These are phyloP conservation scores for Lotmaria passim DNA, from an alignment of 208 protist species.

Conservation along the genomic window DNA sequence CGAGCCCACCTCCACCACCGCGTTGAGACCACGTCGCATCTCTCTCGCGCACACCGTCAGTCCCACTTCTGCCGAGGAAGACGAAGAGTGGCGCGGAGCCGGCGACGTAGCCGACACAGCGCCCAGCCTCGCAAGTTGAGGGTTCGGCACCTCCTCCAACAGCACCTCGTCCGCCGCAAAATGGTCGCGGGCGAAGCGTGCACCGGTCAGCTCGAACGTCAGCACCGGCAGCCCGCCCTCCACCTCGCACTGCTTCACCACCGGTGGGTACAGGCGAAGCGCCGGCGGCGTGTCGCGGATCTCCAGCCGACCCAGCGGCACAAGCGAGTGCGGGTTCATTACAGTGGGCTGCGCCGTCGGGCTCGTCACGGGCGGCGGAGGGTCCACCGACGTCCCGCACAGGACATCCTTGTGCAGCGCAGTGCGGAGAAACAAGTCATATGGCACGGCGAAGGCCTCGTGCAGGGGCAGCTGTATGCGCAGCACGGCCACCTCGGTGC, in stretches of 20 bases:
- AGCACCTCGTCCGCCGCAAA: constrained; percentile 43
- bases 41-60: constrained; percentile 66
- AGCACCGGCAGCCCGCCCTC: constrained; percentile 78
- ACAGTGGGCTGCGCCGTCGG: constrained; percentile 23
- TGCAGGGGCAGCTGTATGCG: constrained; percentile 65
- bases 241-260: constrained; percentile 88
- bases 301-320: constrained; percentile 67
- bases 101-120: too few relatives aligned
- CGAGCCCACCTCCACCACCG: constrained; percentile 35
- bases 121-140: constrained; percentile 26
- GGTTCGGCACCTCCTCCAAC: constrained; percentile 80
- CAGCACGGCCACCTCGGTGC: constrained; percentile 54
- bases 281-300: constrained; percentile 62
- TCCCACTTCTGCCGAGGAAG: constrained; percentile 59
- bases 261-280: constrained; percentile 44
- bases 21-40: constrained; percentile 55
- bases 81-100: too few relatives aligned
- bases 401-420: constrained; percentile 86
- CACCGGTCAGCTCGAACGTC: constrained; percentile 63
- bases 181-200: constrained; percentile 33
- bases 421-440: constrained; percentile 74
- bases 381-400: constrained; percentile 66
- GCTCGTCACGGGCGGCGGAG: constrained; percentile 14
- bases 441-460: constrained; percentile 58
- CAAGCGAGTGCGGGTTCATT: constrained; percentile 55